Evolutionary conservation across 768 basidiomycete species (phyloP), one percentile per base, ranked within the genome.

Genomic region (Xerocomus potaroensis): DNA sequence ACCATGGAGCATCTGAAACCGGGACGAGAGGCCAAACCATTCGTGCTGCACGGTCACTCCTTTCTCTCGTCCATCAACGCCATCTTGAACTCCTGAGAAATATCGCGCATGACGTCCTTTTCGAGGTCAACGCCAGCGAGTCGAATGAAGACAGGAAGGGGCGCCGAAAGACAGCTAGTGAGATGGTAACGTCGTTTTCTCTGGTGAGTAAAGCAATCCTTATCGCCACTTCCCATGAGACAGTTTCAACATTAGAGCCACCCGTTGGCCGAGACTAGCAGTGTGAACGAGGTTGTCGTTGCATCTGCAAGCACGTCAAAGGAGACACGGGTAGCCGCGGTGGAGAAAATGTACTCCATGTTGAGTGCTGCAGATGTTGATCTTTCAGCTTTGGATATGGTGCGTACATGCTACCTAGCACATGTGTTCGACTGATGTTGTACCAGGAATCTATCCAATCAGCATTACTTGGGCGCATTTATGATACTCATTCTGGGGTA

Each of bases 61-160:
- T 92, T 30, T 71, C 75, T 8, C 67, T 70, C 21, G 62, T 91
- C 10, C 77, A 85, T 43, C 90, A 90, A 54, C 79, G 85, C 16
- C 72, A 87, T 55, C 76, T 83, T 0, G 56, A 67, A 0, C 51
- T 77, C 3, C 68, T 89, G 39, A 71, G 72, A 24, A 59, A 64
- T 5, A 65, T 62, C 9, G 71, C 74, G 7, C 68, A 76, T 5
- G 60, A 64, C 3, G 43, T 75, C 4, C 57, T 70, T 22, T 62
- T 63, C 11, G 63, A 65, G 27, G 63, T 16, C 16, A 5, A 22
- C 62, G 16, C 26, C n/a, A 29, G 46, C 1, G 53, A 49, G 11
- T 22, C 59, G 10, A 63, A 56, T 15, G 57, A 64, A 12, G 61
- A 60, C 11, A 53, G 47, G 29, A 62, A 69, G 32, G 66, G 65